Evolutionary conservation across 23 red algal genomes (phyloP).

Genomic region (Gracilaria vermiculophylla): DNA sequence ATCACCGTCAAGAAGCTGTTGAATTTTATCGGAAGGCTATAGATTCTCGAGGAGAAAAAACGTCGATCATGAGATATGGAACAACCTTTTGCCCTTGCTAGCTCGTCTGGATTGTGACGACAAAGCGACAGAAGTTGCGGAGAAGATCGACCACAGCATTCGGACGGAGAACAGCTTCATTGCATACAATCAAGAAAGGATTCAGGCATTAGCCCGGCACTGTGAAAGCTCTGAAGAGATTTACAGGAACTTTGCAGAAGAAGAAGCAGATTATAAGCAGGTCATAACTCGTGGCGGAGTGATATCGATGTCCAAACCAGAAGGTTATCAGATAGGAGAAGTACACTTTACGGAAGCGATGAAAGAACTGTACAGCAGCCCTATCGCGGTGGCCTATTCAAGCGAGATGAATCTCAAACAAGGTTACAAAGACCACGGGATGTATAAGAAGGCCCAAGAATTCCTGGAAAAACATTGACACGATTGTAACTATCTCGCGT

Average conservation of each 20-base stretch:
- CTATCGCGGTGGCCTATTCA: conserved; percentile 24
- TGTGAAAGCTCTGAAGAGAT: background rate
- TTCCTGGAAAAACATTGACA: conserved; percentile 37
- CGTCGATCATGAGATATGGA: conserved; percentile 54
- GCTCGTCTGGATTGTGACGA: conserved; percentile 29
- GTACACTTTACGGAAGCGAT: conserved; percentile 31
- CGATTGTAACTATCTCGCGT: conserved; percentile 55
- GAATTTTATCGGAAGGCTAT: conserved; percentile 35
- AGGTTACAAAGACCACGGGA: conserved; percentile 4
- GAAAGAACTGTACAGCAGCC: conserved; percentile 6
- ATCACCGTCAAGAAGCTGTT: conserved; percentile 34
- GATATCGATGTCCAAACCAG: conserved; percentile 20
- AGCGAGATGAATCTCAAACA: conserved; percentile 20
- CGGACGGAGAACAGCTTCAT: background rate
- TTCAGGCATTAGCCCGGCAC: conserved; percentile 23
- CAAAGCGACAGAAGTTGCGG: conserved; percentile 14
- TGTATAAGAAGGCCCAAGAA: conserved; percentile 37
- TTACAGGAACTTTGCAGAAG: conserved; percentile 31
- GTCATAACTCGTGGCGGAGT: conserved; percentile 29
- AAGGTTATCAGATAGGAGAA: conserved; percentile 31
- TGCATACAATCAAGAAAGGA: conserved; percentile 41
- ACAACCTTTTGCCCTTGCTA: conserved; percentile 41
- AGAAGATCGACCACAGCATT: conserved; percentile 32
- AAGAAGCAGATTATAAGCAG: conserved; percentile 31
- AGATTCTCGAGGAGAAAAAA: conserved; percentile 7